Evolutionary conservation across 2,329 filamentous ascomycete genomes (phyloP), one percentile per base, ranked within the genome.

Genomic region (Colletotrichum salicis): DNA sequence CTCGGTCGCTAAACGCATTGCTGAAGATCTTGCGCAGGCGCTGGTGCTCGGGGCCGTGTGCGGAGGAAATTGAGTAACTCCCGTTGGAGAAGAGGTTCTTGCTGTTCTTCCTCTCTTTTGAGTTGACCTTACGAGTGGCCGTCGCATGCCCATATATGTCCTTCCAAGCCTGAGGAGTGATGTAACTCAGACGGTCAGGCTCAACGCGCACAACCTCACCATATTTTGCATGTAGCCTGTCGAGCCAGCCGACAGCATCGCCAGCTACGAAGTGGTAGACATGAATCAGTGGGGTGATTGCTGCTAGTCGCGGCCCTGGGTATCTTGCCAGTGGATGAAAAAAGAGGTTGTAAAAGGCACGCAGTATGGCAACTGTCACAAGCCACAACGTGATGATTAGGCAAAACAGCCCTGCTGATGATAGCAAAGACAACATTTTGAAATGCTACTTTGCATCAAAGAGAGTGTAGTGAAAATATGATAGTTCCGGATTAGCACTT

Each of bases 151-250:
- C 79, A 67, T 83, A 83, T 48, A 86, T 84, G 52, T 85, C 82
- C 74, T 81, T 79, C 80, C 82, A 84, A 5, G 76, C 76, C 4
- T 78, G 66, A 7, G 78, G 76, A 15, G 78, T 75, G 48, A 78
- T 81, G 74, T 84, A 87, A 3, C 84, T 82, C 2, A 88, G 79
- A 72, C 86, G 84, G 67, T 84, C 79, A 1, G 86, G 85, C 8
- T 80, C 80, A 51, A 86, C 76, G 15, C 86, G 83, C 7, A 88
- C 84, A 2, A 87, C 80, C 1, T 80, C 78, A 10, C 86, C 86
- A 70, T 85, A 84, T 51, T 77, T 72, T 6, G 78, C 72, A 74
- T 85, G 83, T 15, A 85, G 75, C 6, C 71, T 70, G 27, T 76
- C 75, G 48, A 80, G 67, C 61, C 77, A 74, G 29, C 75, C 75